Evolutionary conservation across 2,329 filamentous ascomycete genomes (phyloP), one percentile per base, ranked within the genome.

Genomic region (Microsporum audouinii): DNA sequence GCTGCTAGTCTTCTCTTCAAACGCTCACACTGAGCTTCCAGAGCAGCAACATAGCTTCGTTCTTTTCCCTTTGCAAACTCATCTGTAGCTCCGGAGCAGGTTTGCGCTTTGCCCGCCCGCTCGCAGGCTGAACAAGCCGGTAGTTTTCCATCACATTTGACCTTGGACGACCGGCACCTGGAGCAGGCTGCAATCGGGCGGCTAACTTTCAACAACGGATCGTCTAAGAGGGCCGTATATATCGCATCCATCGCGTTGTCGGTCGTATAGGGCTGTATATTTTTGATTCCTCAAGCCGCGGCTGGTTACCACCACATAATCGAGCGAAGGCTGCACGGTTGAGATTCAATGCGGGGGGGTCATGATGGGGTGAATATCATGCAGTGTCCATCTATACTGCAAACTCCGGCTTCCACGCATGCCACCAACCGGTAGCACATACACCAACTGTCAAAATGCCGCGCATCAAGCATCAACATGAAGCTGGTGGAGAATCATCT

Each of bases 91-190:
- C 91, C 91, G 5, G 91, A 96, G 73, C 94, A 99, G 71, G 95
- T 91, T 63, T 81, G 86, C 60, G 88, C 85, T 64, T 90, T 87
- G 34, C 91, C 91, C 12, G 90, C 89, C 75, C 91, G 91, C 74
- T 96, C 92, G 71, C 94, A 97, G 17, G 92, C 92, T 5, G 91
- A 95, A 71, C 94, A 99, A 5, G 91, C 91, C 8, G 94, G 94
- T 41, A 97, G 79, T 74, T 96, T 96, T 64, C 94, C 92, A 76
- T 97, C 94, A 70, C 94, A 99, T 84, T 95, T 96, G 72, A 97
- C 91, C 78, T 99, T 99, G 60, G 92, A 91, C 63, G 87, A 84
- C 63, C 94, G 89, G 77, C 88, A 92, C 79, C 88, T 81, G 62
- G 88, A 88, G 72, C 88, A 92, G 29, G 88, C 88, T 60, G 88